Conservation (phyloP, 306 rosid species). For the Ormosia emarginata region DNA sequence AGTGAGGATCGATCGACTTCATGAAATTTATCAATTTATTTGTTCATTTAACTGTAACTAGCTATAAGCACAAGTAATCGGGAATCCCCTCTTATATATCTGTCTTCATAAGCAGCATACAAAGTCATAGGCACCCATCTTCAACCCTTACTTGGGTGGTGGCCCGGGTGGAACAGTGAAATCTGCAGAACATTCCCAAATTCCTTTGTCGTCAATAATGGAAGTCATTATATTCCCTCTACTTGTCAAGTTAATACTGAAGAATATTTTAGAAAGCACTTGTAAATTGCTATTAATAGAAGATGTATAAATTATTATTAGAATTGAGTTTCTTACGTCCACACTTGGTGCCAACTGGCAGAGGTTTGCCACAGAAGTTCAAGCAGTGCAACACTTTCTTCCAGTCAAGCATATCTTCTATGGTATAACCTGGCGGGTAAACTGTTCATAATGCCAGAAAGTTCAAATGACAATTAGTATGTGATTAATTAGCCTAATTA, state of each 20-base stretch:
- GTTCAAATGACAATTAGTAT: too few species aligned
- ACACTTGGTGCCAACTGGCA: slow-evolving; percentile 32
- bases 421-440: background rate
- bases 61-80: too few species aligned
- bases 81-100: too few species aligned
- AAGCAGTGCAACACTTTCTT: slow-evolving; percentile 29
- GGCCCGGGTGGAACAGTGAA: slow-evolving; percentile 30
- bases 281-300: background rate
- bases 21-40: background rate
- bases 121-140: background rate
- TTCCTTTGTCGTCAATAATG: background rate
- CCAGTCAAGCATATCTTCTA: slow-evolving; percentile 24
- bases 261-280: background rate
- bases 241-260: background rate
- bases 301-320: background rate
- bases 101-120: background rate
- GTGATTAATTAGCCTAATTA: too few species aligned
- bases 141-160: background rate
- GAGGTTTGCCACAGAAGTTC: slow-evolving; percentile 31
- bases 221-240: background rate
- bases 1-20: background rate
- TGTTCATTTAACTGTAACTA: too few species aligned
- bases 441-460: background rate
- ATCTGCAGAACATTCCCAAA: slow-evolving; percentile 22
- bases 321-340: slow-evolving; percentile 32